Conservation (phyloP, 768 basidiomycete genomes). For the Polyporus arcularius region DNA sequence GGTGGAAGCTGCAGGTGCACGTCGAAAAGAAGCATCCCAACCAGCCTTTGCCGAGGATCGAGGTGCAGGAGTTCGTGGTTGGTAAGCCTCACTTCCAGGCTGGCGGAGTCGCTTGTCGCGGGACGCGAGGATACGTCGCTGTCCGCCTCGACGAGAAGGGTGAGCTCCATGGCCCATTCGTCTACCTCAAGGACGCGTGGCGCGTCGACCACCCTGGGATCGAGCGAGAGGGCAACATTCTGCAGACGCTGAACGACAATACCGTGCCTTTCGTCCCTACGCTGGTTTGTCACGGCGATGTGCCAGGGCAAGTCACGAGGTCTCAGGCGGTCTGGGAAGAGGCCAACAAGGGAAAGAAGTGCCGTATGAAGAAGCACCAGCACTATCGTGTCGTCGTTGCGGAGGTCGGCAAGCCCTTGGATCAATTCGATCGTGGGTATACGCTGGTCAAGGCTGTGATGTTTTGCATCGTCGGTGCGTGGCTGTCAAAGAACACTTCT, state of each 20-base stretch:
- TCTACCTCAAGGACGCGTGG: slow-evolving; percentile 2
- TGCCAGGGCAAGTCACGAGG: not conserved
- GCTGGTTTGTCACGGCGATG: not conserved
- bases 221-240: not conserved
- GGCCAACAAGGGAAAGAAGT: not conserved
- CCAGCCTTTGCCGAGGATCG: not conserved
- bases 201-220: not conserved
- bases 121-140: not conserved
- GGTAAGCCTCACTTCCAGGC: not conserved
- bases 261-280: not conserved
- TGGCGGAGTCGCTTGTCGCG: not conserved
- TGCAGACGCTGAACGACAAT: not conserved
- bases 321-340: not conserved
- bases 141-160: not conserved
- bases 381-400: slow-evolving; percentile 7
- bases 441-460: not conserved
- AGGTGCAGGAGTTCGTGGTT: too few relatives aligned
- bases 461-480: not conserved
- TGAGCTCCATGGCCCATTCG: not conserved
- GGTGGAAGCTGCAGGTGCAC: not conserved
- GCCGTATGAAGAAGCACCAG: not conserved
- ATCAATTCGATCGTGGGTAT: not conserved
- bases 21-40: not conserved
- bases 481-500: too few relatives aligned
- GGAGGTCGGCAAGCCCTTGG: not conserved